Evolutionary conservation across 83 land plant species (phyloP), one percentile per base, ranked within the genome.

Genomic region (Picea abies): DNA sequence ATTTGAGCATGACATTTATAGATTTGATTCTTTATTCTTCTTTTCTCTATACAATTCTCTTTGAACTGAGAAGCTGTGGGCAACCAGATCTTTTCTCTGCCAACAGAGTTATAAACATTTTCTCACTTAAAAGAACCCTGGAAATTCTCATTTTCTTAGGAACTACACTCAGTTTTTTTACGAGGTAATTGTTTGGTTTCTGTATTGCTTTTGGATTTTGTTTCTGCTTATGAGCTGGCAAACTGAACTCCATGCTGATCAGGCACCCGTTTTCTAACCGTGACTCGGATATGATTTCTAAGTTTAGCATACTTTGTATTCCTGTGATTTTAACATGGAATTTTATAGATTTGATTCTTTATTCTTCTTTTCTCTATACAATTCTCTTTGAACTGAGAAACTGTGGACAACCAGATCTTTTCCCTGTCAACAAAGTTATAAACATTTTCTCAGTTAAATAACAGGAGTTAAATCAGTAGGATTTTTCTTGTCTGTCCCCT

Each of bases 91-190:
- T 15, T 65, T 65, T 66, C 32, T 15, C 1, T 29, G 1, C 56
- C 14, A 52, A 10, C 12, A 10, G 12, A 2, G 12, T 52, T 52
- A 52, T 52, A 52, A 10, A 52, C 56, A 52, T 52, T 5, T 44
- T 9, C 56, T 52, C 12, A 52, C 12, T 52, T 52, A 85, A 67
- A 91, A 79, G 32, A 82, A 87, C 79, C 95, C 93, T 20, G 44
- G 83, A 23, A 85, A 88, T 80, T 79, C 93, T 58, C 78, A 90
- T 2, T 41, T 94, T 3, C 56, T 92, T 75, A 84, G 93, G 29
- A 92, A 94, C 68, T 94, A 94, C 79, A 95, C 92, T 32, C 84
- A 89, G 64, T 94, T 85, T 72, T 81, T 94, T 70, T 83, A 86
- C 41, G 86, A 92, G 87, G 56, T 52, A 52, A 52, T 10, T 52